These are phyloP conservation scores for Ophiostoma perfectum DNA, from an alignment of 2,329 filamentous ascomycete genomes.

Conservation along the genomic window DNA sequence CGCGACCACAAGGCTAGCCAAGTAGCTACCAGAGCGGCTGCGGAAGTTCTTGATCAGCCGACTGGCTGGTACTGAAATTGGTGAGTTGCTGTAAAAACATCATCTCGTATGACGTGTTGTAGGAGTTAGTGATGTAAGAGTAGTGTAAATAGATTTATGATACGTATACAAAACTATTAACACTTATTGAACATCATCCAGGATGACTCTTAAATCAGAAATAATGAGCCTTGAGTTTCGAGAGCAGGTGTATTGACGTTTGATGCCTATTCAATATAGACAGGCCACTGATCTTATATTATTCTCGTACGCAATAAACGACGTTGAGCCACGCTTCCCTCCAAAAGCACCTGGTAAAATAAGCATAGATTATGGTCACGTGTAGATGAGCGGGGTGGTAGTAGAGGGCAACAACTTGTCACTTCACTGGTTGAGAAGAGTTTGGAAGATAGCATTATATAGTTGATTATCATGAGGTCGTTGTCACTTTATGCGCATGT, in stretches of 20 bases:
- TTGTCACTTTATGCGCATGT: not conserved
- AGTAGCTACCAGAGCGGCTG: slow-evolving; percentile 26
- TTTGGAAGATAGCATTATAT: not conserved
- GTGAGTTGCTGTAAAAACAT: slow-evolving; percentile 26
- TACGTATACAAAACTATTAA: not conserved
- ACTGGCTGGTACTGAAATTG: slow-evolving; percentile 25
- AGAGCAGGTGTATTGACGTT: too few species aligned
- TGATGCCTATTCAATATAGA: too few species aligned
- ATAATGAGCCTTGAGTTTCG: too few species aligned
- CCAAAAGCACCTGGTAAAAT: too few species aligned
- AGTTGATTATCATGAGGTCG: slow-evolving; percentile 12
- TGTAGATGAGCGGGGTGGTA: not conserved
- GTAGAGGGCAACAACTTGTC: too few species aligned
- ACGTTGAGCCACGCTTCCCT: too few species aligned
- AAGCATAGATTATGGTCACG: not conserved
- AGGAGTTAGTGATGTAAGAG: not conserved
- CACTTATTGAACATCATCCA: too few species aligned
- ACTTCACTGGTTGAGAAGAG: not conserved
- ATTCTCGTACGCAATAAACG: too few species aligned
- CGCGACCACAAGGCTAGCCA: slow-evolving; percentile 27
- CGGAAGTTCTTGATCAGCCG: slow-evolving; percentile 22
- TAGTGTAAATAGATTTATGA: not conserved
- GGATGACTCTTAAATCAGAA: too few species aligned
- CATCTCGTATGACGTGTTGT: slow-evolving; percentile 19
- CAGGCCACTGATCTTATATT: too few species aligned